Evolutionary conservation across 2,329 filamentous ascomycete species (phyloP), one percentile per base, ranked within the genome.

Genomic region (Diaporthe australafricana): DNA sequence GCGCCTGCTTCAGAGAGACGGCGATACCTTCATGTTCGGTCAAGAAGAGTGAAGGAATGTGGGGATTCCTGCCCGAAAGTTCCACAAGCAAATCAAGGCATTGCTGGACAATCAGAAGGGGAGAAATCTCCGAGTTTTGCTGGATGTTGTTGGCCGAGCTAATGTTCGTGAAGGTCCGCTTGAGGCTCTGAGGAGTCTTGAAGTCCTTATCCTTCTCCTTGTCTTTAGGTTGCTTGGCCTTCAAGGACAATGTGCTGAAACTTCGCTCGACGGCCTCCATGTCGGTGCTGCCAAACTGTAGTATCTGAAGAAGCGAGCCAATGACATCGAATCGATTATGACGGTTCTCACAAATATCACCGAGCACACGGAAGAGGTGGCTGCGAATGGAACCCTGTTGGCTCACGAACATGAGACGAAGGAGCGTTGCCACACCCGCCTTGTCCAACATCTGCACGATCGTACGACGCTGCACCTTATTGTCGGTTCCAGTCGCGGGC

Each of bases 371-470:
- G 79, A 96, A 96, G 68, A 99, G 87, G 72, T 94, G 93, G 74
- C 88, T 90, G 75, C 95, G 94, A 62, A 96, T 92, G 74, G 94
- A 96, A 27, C 94, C 94, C 75, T 96, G 94, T 75, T 98, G 94
- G 60, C 94, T 93, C 77, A 98, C 95, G 81, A 99, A 99, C 96
- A 99, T 98, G 12, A 99, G 88, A n/a, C 97, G 94, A 53, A 99
- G 87, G 42, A 99, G 86, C n/a, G 96, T 98, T 32, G 97, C 96
- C 75, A 99, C 92, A 32, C 97, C 96, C 57, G 95, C 89, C 83
- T 98, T 98, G 82, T 99, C 96, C 38, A 99, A 89, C 93, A 99
- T 98, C 80, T 99, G 96, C 30, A 98, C 93, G 71, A 97, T 93
- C 27, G 94, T 92, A 73, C 93, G 93, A 71, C 94, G 91, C 77